phyloP scores from a whole-genome alignment of 2,329 filamentous ascomycete genomes.

The Xylaria arbuscula region DNA sequence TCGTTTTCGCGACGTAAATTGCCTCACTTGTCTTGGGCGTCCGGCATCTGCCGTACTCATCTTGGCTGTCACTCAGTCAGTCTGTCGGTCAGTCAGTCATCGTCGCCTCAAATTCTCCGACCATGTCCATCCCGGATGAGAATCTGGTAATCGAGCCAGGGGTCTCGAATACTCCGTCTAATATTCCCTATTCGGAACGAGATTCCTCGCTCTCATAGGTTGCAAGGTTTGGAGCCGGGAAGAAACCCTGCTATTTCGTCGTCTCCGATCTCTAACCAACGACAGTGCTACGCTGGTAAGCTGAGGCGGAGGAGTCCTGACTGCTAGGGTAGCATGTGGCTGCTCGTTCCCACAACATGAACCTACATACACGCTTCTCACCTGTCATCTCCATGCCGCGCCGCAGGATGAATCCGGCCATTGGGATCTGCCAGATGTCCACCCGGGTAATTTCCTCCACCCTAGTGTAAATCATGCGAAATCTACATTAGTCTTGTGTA shows the following conservation, averaged over 20 bases:
- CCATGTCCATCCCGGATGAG: conserved; percentile 18
- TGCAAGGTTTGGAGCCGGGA: background rate
- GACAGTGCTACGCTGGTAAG: conserved; percentile 23
- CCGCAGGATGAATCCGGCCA: conserved; percentile 21
- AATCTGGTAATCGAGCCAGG: conserved; percentile 10
- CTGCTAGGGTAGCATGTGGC: conserved; percentile 22
- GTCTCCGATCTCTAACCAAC: conserved; percentile 15
- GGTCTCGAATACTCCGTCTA: conserved; percentile 31
- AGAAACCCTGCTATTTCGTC: conserved; percentile 4
- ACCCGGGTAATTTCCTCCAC: conserved; percentile 19
- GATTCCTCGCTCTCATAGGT: conserved; percentile 31
- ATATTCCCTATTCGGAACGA: conserved; percentile 33
- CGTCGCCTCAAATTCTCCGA: conserved; percentile 15
- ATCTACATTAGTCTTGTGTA: conserved; percentile 15
- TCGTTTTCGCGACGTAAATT: conserved; percentile 14
- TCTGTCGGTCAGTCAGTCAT: conserved; percentile 13
- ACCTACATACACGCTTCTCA: background rate
- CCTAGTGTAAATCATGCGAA: conserved; percentile 20
- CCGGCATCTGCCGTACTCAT: conserved; percentile 4
- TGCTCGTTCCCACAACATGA: conserved; percentile 9
- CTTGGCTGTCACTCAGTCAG: conserved; percentile 5
- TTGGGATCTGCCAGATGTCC: conserved; percentile 29
- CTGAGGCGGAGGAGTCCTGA: conserved; percentile 25
- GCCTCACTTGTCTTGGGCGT: background rate
- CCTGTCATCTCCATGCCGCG: conserved; percentile 18